Evolutionary conservation across 202 grass and related monocot genomes (phyloP), one percentile per base, ranked within the genome.

Genomic region (Setaria viridis): DNA sequence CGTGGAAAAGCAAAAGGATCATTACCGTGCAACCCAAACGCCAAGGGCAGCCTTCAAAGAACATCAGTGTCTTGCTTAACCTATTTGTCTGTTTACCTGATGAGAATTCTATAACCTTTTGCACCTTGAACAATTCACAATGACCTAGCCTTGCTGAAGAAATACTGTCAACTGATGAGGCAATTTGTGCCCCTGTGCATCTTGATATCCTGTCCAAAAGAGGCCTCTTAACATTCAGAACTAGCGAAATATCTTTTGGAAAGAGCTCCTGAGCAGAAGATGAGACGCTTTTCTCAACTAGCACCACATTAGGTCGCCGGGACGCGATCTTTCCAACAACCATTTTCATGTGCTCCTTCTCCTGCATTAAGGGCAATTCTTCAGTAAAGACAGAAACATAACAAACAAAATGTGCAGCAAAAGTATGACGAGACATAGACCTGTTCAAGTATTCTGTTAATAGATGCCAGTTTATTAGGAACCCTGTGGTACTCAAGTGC

Each of bases 21-120:
- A 76, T 90, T 93, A 99, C 97, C 87, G 97, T 99, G 90, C 97
- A 99, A 74, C 97, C 97, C 86, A 99, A 88, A 62, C 90, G 93
- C 80, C 87, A 94, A 60, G 97, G 97, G 45, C 97, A 99, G 41
- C 97, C 97, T 86, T 99, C 93, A 88, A 99, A 99, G 82, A 93
- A 99, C 97, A 99, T 99, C 85, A 99, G 87, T 51, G 93, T 99
- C 78, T 94, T 99, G 42, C 55, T 66, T 49, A 80, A 84, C 74
- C 90, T 94, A 72, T 67, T 67, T 69, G 79, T 75, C 77, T 88
- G 60, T 32, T 88, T 85, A 64, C 72, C 71, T 63, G 89, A 80
- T 74, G 86, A 84, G 17, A 82, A 89, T 67, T 92, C 84, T 39
- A 75, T 64, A 84, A 94, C 63, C 39, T 85, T 99, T 81, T 96